Conservation (phyloP, 805 yeast species). For the Cyberlindnera mycetangii region DNA sequence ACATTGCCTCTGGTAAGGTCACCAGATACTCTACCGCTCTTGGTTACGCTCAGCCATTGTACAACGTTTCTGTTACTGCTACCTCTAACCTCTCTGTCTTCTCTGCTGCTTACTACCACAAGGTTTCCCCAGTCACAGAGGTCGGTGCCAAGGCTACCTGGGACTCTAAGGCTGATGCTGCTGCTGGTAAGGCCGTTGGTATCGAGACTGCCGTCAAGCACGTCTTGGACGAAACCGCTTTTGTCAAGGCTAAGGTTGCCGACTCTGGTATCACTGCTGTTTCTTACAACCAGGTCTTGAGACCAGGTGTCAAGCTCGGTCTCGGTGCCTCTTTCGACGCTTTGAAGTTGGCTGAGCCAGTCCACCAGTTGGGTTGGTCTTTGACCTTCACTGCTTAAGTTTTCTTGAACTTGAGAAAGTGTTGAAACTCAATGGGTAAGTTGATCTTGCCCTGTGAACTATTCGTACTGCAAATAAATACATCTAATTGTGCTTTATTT, state of each 20-base stretch:
- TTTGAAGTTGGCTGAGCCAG: constrained; percentile 90
- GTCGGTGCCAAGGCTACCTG: constrained; percentile 98
- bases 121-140: constrained; percentile 85
- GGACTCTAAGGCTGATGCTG: constrained; percentile 69
- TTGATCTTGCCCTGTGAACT: constrained; percentile 7
- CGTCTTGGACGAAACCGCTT: constrained; percentile 80
- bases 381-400: constrained; percentile 85
- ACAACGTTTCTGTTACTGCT: constrained; percentile 77
- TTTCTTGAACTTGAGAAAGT: not conserved
- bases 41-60: constrained; percentile 87
- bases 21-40: constrained; percentile 91
- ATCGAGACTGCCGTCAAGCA: constrained; percentile 97
- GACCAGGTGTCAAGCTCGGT: constrained; percentile 96
- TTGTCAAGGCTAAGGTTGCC: constrained; percentile 94
- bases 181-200: constrained; percentile 76
- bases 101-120: constrained; percentile 97
- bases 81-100: constrained; percentile 83
- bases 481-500: constrained; percentile 2
- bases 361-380: constrained; percentile 96
- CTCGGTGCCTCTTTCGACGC: constrained; percentile 97
- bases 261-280: constrained; percentile 93
- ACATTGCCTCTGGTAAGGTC: constrained; percentile 86
- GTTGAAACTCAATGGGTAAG: not conserved
- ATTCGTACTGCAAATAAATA: not conserved
- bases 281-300: constrained; percentile 89